Base-by-base conservation (phyloP, 208 protist genomes). In the Crithidia acanthocephali region DNA sequence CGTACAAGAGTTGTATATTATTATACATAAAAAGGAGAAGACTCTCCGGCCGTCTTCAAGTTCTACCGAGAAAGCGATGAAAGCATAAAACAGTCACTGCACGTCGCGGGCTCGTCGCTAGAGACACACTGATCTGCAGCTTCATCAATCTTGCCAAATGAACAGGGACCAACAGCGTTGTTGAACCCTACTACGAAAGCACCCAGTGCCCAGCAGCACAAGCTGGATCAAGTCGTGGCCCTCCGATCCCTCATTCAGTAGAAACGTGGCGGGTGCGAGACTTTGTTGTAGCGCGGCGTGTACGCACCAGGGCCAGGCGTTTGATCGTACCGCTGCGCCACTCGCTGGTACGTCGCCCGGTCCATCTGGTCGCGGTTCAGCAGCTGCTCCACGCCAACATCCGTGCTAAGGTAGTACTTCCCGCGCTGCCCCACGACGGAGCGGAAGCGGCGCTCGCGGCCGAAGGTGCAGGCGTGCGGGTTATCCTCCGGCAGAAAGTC, bases 301-400 rank as follows among this genome's bases (percentile, higher is more conserved):
- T 95, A 95, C 10, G 90, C 83, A 20, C 90, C 90, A 15, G 90
- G 90, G 11, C 90, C 90, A 6, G 90, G 90, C 10, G 83, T 75
- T 30, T 72, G 80, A 25, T 53, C 58, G 20, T 56, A 68, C 1
- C 72, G n/a, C 3, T 48, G 28, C 35, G 67, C 47, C 42, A 69
- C 50, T n/a, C 23, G 8, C 8, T 22, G 11, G 22, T n/a, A 22
- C 16, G 59, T 37, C 20, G 20, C 47, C 20, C 28, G 9, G 45
- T 47, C 37, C 5, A 30, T 5, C 20, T 51, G 18, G 9, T 30
- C 27, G 20, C 85, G 78, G 23, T 83, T 85, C 8, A 62, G 47
- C 30, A 63, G 59, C 55, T 82, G 70, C 33, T 82, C 74, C 0
- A 81, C n/a, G 42, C 84, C 82, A 8, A 80, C 44, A 20, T 91